phyloP scores from a whole-genome alignment of 768 basidiomycete species.

The Russula olivacea region DNA sequence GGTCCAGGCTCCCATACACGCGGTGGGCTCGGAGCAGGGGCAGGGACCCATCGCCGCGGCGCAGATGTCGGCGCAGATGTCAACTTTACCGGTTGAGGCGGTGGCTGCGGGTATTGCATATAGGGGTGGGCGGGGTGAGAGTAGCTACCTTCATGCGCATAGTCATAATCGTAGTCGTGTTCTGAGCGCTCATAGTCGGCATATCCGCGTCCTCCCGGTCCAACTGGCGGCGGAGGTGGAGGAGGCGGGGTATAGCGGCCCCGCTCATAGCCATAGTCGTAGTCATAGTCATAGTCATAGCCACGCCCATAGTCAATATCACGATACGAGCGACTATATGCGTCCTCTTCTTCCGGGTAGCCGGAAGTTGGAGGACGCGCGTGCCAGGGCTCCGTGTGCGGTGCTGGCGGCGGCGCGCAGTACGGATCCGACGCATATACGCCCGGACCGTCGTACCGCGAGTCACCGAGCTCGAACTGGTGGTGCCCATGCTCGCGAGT shows the following conservation, averaged over 20 bases:
- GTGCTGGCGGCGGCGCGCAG: constrained; percentile 14
- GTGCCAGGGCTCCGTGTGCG: constrained; percentile 15
- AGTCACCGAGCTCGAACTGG: constrained; percentile 18
- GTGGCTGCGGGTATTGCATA: neutral
- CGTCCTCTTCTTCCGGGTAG: neutral
- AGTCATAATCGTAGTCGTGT: neutral
- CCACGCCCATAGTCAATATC: neutral
- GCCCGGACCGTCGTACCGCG: constrained; percentile 13
- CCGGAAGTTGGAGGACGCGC: neutral
- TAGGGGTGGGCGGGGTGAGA: neutral
- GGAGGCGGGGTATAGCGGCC: neutral
- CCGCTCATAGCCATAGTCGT: constrained; percentile 7
- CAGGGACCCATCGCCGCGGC: neutral
- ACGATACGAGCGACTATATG: neutral
- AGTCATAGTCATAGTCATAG: constrained; percentile 7
- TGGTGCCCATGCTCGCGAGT: constrained; percentile 12
- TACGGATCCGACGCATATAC: constrained; percentile 15
- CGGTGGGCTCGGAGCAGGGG: neutral
- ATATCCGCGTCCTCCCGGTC: constrained; percentile 2
- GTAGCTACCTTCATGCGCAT: neutral
- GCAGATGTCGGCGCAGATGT: neutral
- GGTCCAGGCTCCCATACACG: constrained; percentile 18
- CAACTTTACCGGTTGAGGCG: neutral
- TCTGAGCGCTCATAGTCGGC: constrained; percentile 8
- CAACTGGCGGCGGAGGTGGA: neutral